phyloP scores from a whole-genome alignment of 805 yeast species.

The Ogataea henricii region DNA sequence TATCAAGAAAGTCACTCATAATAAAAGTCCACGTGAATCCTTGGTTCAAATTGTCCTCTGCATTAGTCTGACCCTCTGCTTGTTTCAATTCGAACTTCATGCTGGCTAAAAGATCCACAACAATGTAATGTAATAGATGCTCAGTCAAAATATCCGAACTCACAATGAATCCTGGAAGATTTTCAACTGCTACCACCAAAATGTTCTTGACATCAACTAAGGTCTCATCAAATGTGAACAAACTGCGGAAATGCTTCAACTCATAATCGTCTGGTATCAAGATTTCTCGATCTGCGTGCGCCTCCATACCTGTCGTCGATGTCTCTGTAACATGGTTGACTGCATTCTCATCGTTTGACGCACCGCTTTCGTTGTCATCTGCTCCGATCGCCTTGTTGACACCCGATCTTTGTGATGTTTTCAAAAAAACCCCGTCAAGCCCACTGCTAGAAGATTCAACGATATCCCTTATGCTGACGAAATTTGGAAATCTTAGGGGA shows the following conservation, averaged over 20 bases:
- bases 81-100: constrained; percentile 2
- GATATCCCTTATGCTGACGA: constrained; percentile 18
- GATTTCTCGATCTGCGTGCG: not conserved
- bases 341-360: not conserved
- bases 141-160: constrained; percentile 24
- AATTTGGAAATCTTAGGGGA: constrained; percentile 14
- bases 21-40: constrained; percentile 30
- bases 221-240: constrained; percentile 10
- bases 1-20: constrained; percentile 18
- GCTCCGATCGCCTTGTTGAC: not conserved
- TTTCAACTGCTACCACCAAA: constrained; percentile 21
- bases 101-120: constrained; percentile 10
- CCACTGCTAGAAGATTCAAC: constrained; percentile 13
- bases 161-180: constrained; percentile 22
- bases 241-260: constrained; percentile 11
- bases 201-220: not conserved
- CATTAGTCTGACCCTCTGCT: not conserved
- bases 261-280: constrained; percentile 9
- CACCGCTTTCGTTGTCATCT: not conserved
- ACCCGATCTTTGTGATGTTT: not conserved
- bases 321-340: no score
- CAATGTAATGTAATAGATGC: constrained; percentile 17
- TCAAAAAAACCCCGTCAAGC: constrained; percentile 10
- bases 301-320: no score
- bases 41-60: constrained; percentile 3